A percentile compares a stretch with the other conserved stretches of the same genome.
phyloP scores from a whole-genome alignment of 306 rosid genomes.

The Psophocarpus tetragonolobus region DNA sequence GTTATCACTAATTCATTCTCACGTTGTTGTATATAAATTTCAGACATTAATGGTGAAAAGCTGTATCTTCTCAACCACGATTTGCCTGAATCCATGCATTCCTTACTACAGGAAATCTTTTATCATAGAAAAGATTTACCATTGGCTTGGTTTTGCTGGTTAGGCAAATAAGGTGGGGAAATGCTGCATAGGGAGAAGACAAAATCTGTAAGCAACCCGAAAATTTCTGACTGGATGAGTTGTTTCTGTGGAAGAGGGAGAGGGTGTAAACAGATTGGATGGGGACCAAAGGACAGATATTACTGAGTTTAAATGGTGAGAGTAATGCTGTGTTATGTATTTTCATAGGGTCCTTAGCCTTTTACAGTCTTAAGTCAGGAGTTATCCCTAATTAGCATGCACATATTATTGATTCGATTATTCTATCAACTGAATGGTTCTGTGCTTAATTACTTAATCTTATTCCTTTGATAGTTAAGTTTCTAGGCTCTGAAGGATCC shows the following conservation, averaged over 20 bases:
- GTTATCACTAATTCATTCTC: slow-evolving; percentile 33
- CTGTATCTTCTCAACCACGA: slow-evolving; percentile 35
- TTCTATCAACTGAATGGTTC: neutral
- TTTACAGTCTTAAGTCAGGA: slow-evolving; percentile 4
- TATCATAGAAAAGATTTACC: slow-evolving; percentile 31
- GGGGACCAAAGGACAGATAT: slow-evolving; percentile 15
- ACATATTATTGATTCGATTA: slow-evolving; percentile 30
- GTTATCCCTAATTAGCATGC: slow-evolving; percentile 26
- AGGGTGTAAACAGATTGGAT: slow-evolving; percentile 34
- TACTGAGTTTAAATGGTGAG: slow-evolving; percentile 10
- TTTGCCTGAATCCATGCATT: slow-evolving; percentile 35
- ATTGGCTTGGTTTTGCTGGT: slow-evolving; percentile 29
- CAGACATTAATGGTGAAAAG: slow-evolving; percentile 34
- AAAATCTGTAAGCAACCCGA: slow-evolving; percentile 24
- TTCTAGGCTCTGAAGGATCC: neutral
- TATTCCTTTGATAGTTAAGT: neutral
- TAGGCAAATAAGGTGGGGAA: slow-evolving; percentile 35
- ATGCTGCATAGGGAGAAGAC: slow-evolving; percentile 33
- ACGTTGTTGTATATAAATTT: slow-evolving; percentile 49
- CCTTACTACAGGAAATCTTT: slow-evolving; percentile 25
- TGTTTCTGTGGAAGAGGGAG: slow-evolving; percentile 15
- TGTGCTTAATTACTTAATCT: neutral
- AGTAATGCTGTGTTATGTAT: slow-evolving; percentile 19
- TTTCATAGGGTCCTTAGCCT: slow-evolving; percentile 22
- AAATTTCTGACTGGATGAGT: slow-evolving; percentile 28